phyloP scores from a whole-genome alignment of 257 asterid species.

The Fraxinus cuspidata region DNA sequence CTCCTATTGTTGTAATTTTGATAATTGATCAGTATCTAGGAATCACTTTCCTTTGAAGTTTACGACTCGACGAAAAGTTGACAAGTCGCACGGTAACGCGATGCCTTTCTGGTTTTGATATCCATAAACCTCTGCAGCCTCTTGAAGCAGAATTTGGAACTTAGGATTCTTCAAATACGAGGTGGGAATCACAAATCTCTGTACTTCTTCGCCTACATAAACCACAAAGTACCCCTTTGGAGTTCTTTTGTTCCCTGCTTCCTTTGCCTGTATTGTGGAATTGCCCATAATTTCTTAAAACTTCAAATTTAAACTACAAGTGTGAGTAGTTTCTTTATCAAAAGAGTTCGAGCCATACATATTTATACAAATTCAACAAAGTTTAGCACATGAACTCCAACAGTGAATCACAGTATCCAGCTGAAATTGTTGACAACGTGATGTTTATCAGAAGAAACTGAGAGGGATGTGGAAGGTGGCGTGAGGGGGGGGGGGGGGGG shows the following conservation, averaged over 20 bases:
- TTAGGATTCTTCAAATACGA: conserved; percentile 50
- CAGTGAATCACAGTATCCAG: conserved; percentile 3
- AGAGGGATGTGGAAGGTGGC: background rate
- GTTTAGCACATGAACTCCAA: background rate
- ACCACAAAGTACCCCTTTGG: conserved; percentile 71
- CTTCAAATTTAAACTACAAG: background rate
- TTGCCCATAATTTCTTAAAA: conserved; percentile 23
- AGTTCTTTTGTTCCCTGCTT: conserved; percentile 27
- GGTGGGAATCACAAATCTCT: conserved; percentile 54
- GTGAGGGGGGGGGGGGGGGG: background rate
- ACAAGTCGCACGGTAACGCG: conserved; percentile 54
- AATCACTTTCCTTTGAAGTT: background rate
- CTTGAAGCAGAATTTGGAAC: conserved; percentile 50
- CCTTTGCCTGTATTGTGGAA: background rate
- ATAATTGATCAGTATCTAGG: background rate
- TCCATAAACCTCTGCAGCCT: conserved; percentile 64
- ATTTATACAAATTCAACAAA: background rate
- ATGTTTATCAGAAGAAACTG: conserved; percentile 2
- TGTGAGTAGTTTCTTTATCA: background rate
- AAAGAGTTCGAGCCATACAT: background rate
- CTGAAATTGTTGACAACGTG: conserved; percentile 33
- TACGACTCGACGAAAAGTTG: conserved; percentile 39
- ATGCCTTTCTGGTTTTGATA: conserved; percentile 44
- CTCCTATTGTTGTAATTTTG: background rate
- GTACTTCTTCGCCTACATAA: conserved; percentile 53